Conservation (phyloP, 1,284 basidiomycete genomes). For the Athelia psychrophila region DNA sequence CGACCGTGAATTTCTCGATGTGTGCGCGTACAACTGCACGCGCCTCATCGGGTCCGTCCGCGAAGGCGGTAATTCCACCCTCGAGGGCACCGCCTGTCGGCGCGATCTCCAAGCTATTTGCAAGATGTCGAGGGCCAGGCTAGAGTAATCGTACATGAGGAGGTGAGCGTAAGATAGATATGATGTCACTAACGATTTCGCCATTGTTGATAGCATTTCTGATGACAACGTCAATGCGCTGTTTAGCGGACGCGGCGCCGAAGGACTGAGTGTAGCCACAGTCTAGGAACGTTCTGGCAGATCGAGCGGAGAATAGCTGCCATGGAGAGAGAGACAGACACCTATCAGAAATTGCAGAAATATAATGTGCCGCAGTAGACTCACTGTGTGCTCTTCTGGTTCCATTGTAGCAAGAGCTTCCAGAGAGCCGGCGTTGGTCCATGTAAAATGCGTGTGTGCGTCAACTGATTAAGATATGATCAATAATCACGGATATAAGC, state of each 20-base stretch:
- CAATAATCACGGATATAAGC: neutral
- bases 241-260: slow-evolving; percentile 28
- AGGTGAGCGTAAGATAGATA: too few relatives aligned
- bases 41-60: slow-evolving; percentile 21
- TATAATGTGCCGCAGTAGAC: neutral
- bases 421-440: slow-evolving; percentile 20
- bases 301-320: slow-evolving; percentile 18
- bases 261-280: slow-evolving; percentile 29
- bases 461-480: slow-evolving; percentile 10
- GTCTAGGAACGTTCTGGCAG: slow-evolving; percentile 25
- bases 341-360: neutral
- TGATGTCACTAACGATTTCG: slow-evolving; percentile 13
- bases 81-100: slow-evolving; percentile 24
- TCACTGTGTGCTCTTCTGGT: slow-evolving; percentile 22
- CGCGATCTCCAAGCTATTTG: slow-evolving; percentile 29
- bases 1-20: neutral
- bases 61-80: slow-evolving; percentile 26
- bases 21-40: neutral
- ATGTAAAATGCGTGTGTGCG: slow-evolving; percentile 22
- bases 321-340: neutral
- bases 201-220: slow-evolving; percentile 28
- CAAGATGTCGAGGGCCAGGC: slow-evolving; percentile 28
- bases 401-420: slow-evolving; percentile 21
- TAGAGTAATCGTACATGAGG: neutral
- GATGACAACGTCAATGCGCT: slow-evolving; percentile 24